A percentile compares a stretch with the other conserved stretches of the same genome.
phyloP scores from a whole-genome alignment of 2,329 filamentous ascomycete species.

The Orbilia blumenaviensis region DNA sequence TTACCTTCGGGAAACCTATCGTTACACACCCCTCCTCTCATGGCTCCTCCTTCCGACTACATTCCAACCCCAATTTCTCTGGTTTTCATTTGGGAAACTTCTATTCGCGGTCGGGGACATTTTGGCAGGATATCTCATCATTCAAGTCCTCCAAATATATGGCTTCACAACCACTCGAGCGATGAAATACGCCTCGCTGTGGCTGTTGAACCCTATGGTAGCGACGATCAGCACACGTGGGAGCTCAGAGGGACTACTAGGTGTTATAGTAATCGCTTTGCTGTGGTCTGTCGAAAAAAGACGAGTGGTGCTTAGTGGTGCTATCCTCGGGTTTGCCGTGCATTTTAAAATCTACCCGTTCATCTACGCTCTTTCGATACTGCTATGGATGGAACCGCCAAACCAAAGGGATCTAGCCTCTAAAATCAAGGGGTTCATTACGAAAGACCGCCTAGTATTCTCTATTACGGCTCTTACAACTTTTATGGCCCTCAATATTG shows the following conservation, averaged over 20 bases:
- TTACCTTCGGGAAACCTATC: constrained; percentile 91
- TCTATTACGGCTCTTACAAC: constrained; percentile 73
- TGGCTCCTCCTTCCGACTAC: constrained; percentile 88
- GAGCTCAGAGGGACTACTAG: constrained; percentile 89
- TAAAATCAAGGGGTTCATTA: constrained; percentile 64
- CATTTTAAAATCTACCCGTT: constrained; percentile 99
- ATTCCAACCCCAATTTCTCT: constrained; percentile 65
- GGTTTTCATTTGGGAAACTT: constrained; percentile 86
- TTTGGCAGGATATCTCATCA: constrained; percentile 81
- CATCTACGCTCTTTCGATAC: constrained; percentile 83
- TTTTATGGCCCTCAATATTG: constrained; percentile 76
- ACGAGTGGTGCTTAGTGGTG: constrained; percentile 72
- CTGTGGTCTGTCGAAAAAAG: constrained; percentile 80
- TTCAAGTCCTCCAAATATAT: constrained; percentile 60
- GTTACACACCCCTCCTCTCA: constrained; percentile 92
- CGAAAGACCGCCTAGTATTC: constrained; percentile 68
- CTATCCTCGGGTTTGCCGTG: constrained; percentile 81
- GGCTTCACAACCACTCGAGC: constrained; percentile 67
- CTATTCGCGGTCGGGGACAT: constrained; percentile 86
- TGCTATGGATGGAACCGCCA: constrained; percentile 78
- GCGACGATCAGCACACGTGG: constrained; percentile 94
- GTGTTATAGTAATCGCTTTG: constrained; percentile 81
- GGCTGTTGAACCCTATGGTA: constrained; percentile 98
- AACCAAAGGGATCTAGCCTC: constrained; percentile 53
- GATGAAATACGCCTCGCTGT: constrained; percentile 81